Percentiles rank a stretch among this genome's conserved stretches.
These are phyloP conservation scores for Fusarium clavum DNA, from an alignment of 2,329 filamentous ascomycete genomes.

Conservation along the genomic window DNA sequence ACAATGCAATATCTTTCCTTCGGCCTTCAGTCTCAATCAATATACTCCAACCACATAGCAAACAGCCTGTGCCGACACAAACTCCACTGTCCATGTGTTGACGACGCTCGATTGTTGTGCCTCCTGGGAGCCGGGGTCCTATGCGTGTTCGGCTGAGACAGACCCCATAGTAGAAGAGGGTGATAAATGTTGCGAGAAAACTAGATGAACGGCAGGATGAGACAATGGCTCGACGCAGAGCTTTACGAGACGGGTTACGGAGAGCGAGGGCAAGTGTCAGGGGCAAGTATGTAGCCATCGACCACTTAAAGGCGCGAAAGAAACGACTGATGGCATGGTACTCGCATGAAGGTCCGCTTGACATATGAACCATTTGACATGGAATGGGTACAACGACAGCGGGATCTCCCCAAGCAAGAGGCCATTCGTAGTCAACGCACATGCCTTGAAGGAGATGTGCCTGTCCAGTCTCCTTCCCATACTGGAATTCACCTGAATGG, in stretches of 20 bases:
- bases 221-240: slow-evolving; percentile 64
- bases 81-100: slow-evolving; percentile 70
- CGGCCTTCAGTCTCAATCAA: slow-evolving; percentile 74
- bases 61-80: slow-evolving; percentile 78
- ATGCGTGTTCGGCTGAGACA: slow-evolving; percentile 80
- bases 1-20: slow-evolving; percentile 80
- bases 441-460: slow-evolving; percentile 75
- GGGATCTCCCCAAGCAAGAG: slow-evolving; percentile 79
- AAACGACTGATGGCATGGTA: slow-evolving; percentile 77
- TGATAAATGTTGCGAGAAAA: slow-evolving; percentile 82
- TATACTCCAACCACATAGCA: slow-evolving; percentile 85
- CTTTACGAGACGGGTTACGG: slow-evolving; percentile 57
- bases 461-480: slow-evolving; percentile 79
- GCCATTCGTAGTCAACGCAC: slow-evolving; percentile 77
- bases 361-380: slow-evolving; percentile 88
- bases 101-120: slow-evolving; percentile 55
- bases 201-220: slow-evolving; percentile 78
- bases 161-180: slow-evolving; percentile 86
- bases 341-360: slow-evolving; percentile 78
- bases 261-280: slow-evolving; percentile 76
- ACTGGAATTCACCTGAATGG: slow-evolving; percentile 71
- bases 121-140: slow-evolving; percentile 75
- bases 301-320: slow-evolving; percentile 75
- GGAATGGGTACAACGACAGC: slow-evolving; percentile 76
- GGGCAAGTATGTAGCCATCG: slow-evolving; percentile 81